phyloP scores from a whole-genome alignment of 2,329 filamentous ascomycete genomes.

The Onygenales sp. region DNA sequence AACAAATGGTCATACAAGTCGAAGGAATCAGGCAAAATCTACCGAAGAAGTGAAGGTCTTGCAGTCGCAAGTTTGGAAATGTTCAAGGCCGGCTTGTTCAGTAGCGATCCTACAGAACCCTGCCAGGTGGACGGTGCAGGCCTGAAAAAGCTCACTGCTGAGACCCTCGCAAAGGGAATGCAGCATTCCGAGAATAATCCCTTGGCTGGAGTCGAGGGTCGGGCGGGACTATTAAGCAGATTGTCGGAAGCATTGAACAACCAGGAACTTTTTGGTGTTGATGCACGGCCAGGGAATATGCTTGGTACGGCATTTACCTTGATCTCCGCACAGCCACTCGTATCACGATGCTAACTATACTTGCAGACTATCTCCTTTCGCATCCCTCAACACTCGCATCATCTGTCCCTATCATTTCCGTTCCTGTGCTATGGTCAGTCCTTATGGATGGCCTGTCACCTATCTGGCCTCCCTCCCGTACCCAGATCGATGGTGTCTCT shows the following conservation, averaged over 20 bases:
- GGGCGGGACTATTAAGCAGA: conserved; percentile 66
- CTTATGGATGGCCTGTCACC: conserved; percentile 77
- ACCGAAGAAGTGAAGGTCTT: conserved; percentile 77
- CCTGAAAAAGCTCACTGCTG: conserved; percentile 62
- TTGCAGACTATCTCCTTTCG: conserved; percentile 78
- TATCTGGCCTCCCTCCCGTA: conserved; percentile 84
- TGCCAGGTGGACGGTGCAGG: conserved; percentile 83
- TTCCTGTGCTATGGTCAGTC: conserved; percentile 83
- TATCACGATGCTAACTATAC: conserved; percentile 1
- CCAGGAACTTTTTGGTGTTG: conserved; percentile 71
- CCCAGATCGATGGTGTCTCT: conserved; percentile 73
- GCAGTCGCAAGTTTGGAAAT: conserved; percentile 73
- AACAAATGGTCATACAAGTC: conserved; percentile 89
- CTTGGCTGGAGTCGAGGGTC: conserved; percentile 75
- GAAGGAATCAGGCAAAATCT: conserved; percentile 72
- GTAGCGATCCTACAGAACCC: conserved; percentile 68
- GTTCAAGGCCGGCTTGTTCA: conserved; percentile 90
- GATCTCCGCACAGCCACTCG: neutral
- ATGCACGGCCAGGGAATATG: conserved; percentile 86
- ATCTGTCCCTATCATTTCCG: conserved; percentile 74
- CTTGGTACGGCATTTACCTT: conserved; percentile 51
- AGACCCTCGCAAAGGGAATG: conserved; percentile 67
- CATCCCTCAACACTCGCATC: conserved; percentile 84
- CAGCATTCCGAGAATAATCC: conserved; percentile 75
- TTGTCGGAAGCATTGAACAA: conserved; percentile 70